A percentile compares a stretch with the other conserved stretches of the same genome.
Evolutionary conservation across 352 stramenopile genomes (phyloP).

Genomic region (Phytophthora ramorum): DNA sequence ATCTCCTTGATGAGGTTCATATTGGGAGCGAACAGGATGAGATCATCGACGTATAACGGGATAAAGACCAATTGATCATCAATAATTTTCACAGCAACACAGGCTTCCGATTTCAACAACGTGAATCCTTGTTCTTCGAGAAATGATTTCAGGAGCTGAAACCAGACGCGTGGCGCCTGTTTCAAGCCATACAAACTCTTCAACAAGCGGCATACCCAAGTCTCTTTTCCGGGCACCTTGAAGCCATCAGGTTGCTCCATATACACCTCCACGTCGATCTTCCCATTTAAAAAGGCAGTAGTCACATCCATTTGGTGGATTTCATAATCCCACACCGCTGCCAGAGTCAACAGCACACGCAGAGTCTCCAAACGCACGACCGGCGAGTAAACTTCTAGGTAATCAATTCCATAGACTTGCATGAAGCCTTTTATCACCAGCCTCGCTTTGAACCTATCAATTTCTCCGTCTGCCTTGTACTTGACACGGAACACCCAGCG

Average conservation of each 20-base stretch:
- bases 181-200: not conserved
- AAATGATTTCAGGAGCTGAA: conserved; percentile 21
- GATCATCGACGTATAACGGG: no score
- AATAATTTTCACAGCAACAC: no score
- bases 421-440: conserved; percentile 7
- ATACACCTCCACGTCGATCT: not conserved
- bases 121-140: conserved; percentile 10
- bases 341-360: conserved; percentile 11
- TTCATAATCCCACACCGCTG: conserved; percentile 11
- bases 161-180: not conserved
- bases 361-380: conserved; percentile 9
- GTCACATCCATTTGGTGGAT: conserved; percentile 13
- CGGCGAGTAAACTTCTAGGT: conserved; percentile 7
- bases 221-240: not conserved
- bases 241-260: not conserved
- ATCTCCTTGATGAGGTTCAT: no score
- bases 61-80: not conserved
- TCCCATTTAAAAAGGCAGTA: not conserved
- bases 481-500: conserved; percentile 4
- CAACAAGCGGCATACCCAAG: not conserved
- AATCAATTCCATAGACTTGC: conserved; percentile 7
- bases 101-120: not conserved
- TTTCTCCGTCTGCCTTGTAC: not conserved
- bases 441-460: conserved; percentile 1
- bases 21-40: no score